These are phyloP conservation scores for Saccharomycopsis sp. DNA, from an alignment of 805 yeast genomes.

Conservation along the genomic window DNA sequence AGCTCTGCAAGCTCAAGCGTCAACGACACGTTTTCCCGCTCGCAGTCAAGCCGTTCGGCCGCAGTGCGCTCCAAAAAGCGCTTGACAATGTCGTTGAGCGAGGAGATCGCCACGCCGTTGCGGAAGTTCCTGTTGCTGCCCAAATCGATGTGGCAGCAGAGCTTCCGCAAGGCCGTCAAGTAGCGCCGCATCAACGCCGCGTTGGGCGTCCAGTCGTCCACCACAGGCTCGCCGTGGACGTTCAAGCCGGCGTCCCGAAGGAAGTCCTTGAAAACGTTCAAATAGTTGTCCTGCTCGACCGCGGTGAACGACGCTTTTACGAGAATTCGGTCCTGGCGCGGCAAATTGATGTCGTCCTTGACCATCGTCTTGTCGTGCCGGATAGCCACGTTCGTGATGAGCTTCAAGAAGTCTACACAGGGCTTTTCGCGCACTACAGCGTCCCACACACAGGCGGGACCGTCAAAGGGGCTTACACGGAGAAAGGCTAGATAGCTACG, in stretches of 20 bases:
- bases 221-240: constrained; percentile 43
- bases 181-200: constrained; percentile 52
- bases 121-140: constrained; percentile 25
- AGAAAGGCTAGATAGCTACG: constrained; percentile 65
- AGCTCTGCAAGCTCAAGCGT: constrained; percentile 62
- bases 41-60: constrained; percentile 30
- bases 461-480: constrained; percentile 55
- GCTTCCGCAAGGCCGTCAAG: constrained; percentile 63
- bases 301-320: constrained; percentile 71
- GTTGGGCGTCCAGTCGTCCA: constrained; percentile 44
- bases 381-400: constrained; percentile 52
- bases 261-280: constrained; percentile 55
- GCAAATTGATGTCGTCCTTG: constrained; percentile 64
- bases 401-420: constrained; percentile 37
- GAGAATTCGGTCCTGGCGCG: constrained; percentile 67
- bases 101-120: constrained; percentile 30
- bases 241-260: constrained; percentile 46
- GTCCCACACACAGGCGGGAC: constrained; percentile 4
- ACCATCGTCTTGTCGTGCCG: constrained; percentile 87
- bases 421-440: constrained; percentile 12
- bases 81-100: constrained; percentile 62
- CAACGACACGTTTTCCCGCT: constrained; percentile 41
- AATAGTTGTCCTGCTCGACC: constrained; percentile 80
- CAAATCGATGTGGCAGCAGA: constrained; percentile 74
- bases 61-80: constrained; percentile 55